phyloP scores from a whole-genome alignment of 768 basidiomycete genomes.

The Phlegmacium glaucopus region DNA sequence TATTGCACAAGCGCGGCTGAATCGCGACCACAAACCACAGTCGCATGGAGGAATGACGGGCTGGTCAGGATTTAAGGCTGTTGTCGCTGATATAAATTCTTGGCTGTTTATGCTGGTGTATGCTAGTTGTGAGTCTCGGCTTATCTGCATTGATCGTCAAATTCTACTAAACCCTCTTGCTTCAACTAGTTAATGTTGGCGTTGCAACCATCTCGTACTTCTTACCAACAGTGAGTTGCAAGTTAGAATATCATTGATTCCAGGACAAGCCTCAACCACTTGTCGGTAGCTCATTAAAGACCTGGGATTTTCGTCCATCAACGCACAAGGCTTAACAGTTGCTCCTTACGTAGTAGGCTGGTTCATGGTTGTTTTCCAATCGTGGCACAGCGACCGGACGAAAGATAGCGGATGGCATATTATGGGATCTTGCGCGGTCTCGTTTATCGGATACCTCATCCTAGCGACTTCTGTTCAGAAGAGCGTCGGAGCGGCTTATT shows the following conservation, averaged over 20 bases:
- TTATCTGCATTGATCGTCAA: not conserved
- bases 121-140: constrained; percentile 41
- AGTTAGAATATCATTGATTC: too few relatives aligned
- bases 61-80: constrained; percentile 52
- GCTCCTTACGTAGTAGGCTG: constrained; percentile 56
- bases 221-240: constrained; percentile 42
- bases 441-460: constrained; percentile 52
- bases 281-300: constrained; percentile 43
- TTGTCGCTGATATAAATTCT: constrained; percentile 45
- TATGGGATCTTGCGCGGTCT: constrained; percentile 43
- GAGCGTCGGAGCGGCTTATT: constrained; percentile 52
- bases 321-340: constrained; percentile 56
- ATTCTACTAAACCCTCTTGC: not conserved
- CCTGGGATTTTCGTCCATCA: constrained; percentile 53
- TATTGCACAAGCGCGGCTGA: constrained; percentile 55
- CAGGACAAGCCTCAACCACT: too few relatives aligned
- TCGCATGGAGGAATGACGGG: constrained; percentile 58
- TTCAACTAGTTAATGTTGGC: constrained; percentile 45
- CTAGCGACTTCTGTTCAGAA: constrained; percentile 48
- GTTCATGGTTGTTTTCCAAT: constrained; percentile 52
- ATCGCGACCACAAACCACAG: constrained; percentile 52
- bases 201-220: constrained; percentile 57
- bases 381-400: constrained; percentile 53
- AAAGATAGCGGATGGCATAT: constrained; percentile 54
- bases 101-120: constrained; percentile 53